phyloP scores from a whole-genome alignment of 108 stramenopile species.

The Cylindrotheca closterium region DNA sequence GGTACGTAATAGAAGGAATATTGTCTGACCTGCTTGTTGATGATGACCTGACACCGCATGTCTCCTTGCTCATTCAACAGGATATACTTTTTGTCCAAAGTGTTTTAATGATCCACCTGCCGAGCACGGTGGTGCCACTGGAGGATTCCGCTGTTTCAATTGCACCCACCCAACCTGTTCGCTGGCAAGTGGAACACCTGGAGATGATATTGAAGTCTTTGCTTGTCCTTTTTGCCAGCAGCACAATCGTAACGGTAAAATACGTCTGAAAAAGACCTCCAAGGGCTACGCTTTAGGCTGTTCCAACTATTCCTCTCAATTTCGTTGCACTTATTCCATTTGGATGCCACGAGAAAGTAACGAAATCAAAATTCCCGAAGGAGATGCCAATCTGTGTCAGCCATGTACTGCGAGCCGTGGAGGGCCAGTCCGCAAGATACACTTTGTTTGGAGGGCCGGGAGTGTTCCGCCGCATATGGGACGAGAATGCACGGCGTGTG shows the following conservation, averaged over 20 bases:
- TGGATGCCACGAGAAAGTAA: slow-evolving; percentile 70
- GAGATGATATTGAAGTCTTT: slow-evolving; percentile 68
- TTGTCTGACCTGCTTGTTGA: too few relatives aligned
- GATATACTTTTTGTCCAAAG: slow-evolving; percentile 72
- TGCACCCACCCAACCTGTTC: slow-evolving; percentile 74
- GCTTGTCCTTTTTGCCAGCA: slow-evolving; percentile 77
- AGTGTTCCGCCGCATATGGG: slow-evolving; percentile 83
- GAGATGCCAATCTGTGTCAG: slow-evolving; percentile 41
- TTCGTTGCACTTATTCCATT: slow-evolving; percentile 62
- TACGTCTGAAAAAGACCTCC: slow-evolving; percentile 52
- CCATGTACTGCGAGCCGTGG: slow-evolving; percentile 37
- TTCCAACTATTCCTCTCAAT: slow-evolving; percentile 46
- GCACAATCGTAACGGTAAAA: slow-evolving; percentile 33
- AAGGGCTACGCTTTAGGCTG: slow-evolving; percentile 66
- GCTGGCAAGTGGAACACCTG: slow-evolving; percentile 62
- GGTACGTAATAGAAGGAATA: slow-evolving; percentile 40
- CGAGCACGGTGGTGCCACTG: slow-evolving; percentile 62
- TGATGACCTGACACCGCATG: neutral
- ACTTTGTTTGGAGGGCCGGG: slow-evolving; percentile 75
- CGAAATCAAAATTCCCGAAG: slow-evolving; percentile 44
- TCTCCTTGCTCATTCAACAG: neutral
- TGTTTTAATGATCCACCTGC: slow-evolving; percentile 73
- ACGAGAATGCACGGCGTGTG: slow-evolving; percentile 51
- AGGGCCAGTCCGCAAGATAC: slow-evolving; percentile 53
- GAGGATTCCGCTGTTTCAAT: slow-evolving; percentile 70